These are phyloP conservation scores for Talaromyces amestolkiae DNA, from an alignment of 2,329 filamentous ascomycete genomes.

Conservation along the genomic window DNA sequence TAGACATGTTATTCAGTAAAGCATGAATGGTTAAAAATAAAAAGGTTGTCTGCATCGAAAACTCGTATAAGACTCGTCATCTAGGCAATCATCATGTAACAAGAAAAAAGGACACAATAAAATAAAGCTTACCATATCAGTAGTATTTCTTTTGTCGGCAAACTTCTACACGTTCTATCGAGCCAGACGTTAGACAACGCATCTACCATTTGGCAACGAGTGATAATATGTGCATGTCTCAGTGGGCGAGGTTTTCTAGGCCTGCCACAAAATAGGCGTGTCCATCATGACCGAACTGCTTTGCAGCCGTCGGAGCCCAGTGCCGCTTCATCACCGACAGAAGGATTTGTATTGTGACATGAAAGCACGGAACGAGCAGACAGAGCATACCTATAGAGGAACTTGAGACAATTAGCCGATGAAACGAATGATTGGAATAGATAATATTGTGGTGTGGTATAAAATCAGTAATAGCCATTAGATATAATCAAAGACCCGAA, in stretches of 20 bases:
- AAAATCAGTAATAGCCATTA: slow-evolving; percentile 71
- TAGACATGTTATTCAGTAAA: slow-evolving; percentile 43
- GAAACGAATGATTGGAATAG: slow-evolving; percentile 14
- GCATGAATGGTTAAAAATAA: slow-evolving; percentile 60
- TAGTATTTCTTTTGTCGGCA: neutral
- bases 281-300: slow-evolving; percentile 68
- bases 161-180: neutral
- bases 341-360: neutral
- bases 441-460: neutral
- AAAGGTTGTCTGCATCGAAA: slow-evolving; percentile 60
- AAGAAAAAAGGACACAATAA: slow-evolving; percentile 19
- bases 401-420: slow-evolving; percentile 5
- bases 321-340: slow-evolving; percentile 60
- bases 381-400: slow-evolving; percentile 5
- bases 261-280: slow-evolving; percentile 87
- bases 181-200: neutral
- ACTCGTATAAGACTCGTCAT: slow-evolving; percentile 66
- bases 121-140: slow-evolving; percentile 16
- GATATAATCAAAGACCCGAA: slow-evolving; percentile 69
- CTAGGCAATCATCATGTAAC: slow-evolving; percentile 54
- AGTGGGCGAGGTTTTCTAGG: slow-evolving; percentile 99
- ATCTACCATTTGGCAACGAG: neutral
- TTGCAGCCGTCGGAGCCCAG: slow-evolving; percentile 83
- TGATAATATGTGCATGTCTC: slow-evolving; percentile 48
- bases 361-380: neutral